These are phyloP conservation scores for Vigna unguiculata DNA, from an alignment of 306 rosid genomes.

Conservation along the genomic window DNA sequence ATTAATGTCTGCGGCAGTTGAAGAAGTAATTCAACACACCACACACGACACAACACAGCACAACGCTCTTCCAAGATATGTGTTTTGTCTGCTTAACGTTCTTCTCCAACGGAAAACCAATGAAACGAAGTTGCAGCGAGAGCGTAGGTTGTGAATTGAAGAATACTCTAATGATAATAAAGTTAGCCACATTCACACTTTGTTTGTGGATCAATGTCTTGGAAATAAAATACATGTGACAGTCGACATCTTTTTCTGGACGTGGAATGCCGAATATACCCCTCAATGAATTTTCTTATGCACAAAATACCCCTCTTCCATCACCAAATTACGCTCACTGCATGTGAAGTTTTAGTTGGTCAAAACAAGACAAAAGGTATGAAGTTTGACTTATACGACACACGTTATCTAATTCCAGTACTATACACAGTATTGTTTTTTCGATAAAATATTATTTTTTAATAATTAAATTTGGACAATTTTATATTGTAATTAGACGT, in stretches of 20 bases:
- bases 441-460: no score
- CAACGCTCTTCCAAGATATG: neutral
- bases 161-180: neutral
- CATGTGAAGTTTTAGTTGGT: conserved; percentile 12
- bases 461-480: no score
- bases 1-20: conserved; percentile 44
- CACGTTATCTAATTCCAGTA: conserved; percentile 16
- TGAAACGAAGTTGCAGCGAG: conserved; percentile 9
- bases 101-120: conserved; percentile 6
- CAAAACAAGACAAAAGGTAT: conserved; percentile 31
- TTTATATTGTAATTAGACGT: no score
- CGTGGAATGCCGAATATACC: conserved; percentile 27
- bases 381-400: conserved; percentile 31
- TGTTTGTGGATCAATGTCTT: conserved; percentile 22
- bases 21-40: conserved; percentile 34
- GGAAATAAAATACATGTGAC: conserved; percentile 39
- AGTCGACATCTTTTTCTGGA: conserved; percentile 25
- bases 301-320: conserved; percentile 30
- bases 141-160: neutral
- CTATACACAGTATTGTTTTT: neutral
- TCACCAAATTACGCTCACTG: conserved; percentile 1
- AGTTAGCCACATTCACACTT: conserved; percentile 38
- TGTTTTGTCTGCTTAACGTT: conserved; percentile 23
- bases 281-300: neutral
- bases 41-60: no score